Percentiles rank a stretch among this genome's conserved stretches.
phyloP scores from a whole-genome alignment of 1,284 basidiomycete species.

The Apiotrichum veenhuisii region DNA sequence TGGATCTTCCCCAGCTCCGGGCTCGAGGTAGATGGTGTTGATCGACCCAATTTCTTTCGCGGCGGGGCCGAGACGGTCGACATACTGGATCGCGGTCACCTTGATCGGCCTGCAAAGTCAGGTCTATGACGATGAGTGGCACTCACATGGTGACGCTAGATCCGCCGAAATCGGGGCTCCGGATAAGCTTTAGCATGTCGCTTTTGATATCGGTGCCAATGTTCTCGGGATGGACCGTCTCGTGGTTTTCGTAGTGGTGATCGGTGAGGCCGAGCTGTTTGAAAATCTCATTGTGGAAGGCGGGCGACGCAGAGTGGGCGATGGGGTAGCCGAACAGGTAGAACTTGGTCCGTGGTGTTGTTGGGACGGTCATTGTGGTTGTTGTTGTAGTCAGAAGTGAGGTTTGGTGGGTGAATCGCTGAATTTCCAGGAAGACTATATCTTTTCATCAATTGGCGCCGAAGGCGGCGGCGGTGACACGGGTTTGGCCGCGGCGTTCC shows the following conservation, averaged over 20 bases:
- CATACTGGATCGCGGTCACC: constrained; percentile 68
- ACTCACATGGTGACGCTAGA: constrained; percentile 71
- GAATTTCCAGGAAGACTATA: not conserved
- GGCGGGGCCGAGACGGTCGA: constrained; percentile 68
- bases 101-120: constrained; percentile 64
- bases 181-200: constrained; percentile 6
- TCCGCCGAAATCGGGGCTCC: constrained; percentile 67
- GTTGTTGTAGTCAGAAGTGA: not conserved
- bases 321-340: constrained; percentile 85
- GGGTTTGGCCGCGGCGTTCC: no score
- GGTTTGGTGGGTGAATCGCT: not conserved
- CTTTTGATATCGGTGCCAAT: not conserved
- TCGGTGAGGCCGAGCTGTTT: constrained; percentile 66
- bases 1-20: constrained; percentile 50
- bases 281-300: constrained; percentile 80
- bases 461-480: no score
- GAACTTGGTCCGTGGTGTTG: constrained; percentile 54
- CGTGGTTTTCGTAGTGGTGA: constrained; percentile 2
- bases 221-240: constrained; percentile 9
- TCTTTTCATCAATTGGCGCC: no score
- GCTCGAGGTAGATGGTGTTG: constrained; percentile 70
- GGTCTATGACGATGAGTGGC: not conserved
- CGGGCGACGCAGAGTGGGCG: constrained; percentile 78
- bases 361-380: constrained; percentile 6
- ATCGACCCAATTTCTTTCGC: constrained; percentile 77